A percentile compares a stretch with the other conserved stretches of the same genome.
These are phyloP conservation scores for Trametes punicea DNA, from an alignment of 768 basidiomycete genomes.

Conservation along the genomic window DNA sequence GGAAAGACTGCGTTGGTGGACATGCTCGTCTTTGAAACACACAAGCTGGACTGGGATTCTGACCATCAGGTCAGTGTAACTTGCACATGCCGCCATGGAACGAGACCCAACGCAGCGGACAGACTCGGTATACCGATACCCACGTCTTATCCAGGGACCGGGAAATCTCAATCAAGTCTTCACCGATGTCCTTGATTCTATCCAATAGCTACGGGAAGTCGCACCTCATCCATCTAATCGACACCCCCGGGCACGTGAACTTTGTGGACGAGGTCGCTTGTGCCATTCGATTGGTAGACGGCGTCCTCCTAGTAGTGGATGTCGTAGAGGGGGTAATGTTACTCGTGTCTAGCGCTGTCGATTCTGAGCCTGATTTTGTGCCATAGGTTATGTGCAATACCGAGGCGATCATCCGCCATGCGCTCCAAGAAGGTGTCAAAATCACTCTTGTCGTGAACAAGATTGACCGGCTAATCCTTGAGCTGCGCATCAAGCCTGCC, in stretches of 20 bases:
- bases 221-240: conserved; percentile 88
- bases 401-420: conserved; percentile 84
- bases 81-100: conserved; percentile 10
- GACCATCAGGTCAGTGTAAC: conserved; percentile 68
- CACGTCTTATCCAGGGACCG: conserved; percentile 87
- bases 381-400: conserved; percentile 87
- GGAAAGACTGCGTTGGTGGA: conserved; percentile 97
- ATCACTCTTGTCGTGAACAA: conserved; percentile 96
- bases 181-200: conserved; percentile 91
- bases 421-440: conserved; percentile 83
- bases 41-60: conserved; percentile 91
- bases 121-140: conserved; percentile 96
- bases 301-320: conserved; percentile 91
- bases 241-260: conserved; percentile 98
- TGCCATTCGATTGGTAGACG: conserved; percentile 83
- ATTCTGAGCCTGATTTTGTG: not conserved
- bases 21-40: conserved; percentile 96
- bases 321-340: conserved; percentile 92
- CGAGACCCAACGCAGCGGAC: not conserved
- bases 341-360: not conserved
- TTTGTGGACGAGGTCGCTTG: conserved; percentile 97
- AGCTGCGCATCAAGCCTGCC: conserved; percentile 89
- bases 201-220: conserved; percentile 87
- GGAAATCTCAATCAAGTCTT: conserved; percentile 93
- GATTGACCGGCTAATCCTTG: conserved; percentile 94